Base-by-base conservation (phyloP, 164 flowering plant species). In the Cinnamomum micranthum region DNA sequence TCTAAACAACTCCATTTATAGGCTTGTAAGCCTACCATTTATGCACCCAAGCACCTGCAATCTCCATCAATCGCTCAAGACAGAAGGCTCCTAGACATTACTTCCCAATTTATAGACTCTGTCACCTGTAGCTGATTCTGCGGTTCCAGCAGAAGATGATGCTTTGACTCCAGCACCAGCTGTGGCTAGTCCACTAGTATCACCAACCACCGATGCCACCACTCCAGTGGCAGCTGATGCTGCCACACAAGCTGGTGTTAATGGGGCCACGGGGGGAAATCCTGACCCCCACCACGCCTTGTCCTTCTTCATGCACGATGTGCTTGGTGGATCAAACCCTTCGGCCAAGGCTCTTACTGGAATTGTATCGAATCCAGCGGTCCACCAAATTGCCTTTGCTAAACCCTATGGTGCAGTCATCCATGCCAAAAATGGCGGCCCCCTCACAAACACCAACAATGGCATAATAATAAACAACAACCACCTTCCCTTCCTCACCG, bases 381-480 rank as follows among this genome's bases (percentile, higher is more conserved):
- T 83, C 67, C 85, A 77, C 24, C 91, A 87, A 64, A 79, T 92
- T 71, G 88, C 97, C 2, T 92, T 92, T 50, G 88, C 91, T 50
- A 90, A 87, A 71, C 90, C 94, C 4, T 88, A 89, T 55, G 93
- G 92, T 1, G 94, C 88, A 0, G 85, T 82, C 71, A 80, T 89
- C 65, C 90, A 89, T 0, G 68, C 82, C 31, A 83, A 82, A 82
- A 84, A 78, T 24, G 88, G 89, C 6, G 78, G 82, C 50, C 88
- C 88, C 0, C 76, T 75, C 15, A 87, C 88, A 77, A 85, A 78
- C 65, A 81, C 67, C 71, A 90, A 88, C 77, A 81, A 15, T 2
- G 90, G 84, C 9, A 50, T 86, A 31, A 65, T 86, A 31, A 65
- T 41, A 72, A 76, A 73, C 78, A 28, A 28, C 69, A 73, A 77